Base-by-base conservation (phyloP, 805 yeast species). In the Candida railenensis region DNA sequence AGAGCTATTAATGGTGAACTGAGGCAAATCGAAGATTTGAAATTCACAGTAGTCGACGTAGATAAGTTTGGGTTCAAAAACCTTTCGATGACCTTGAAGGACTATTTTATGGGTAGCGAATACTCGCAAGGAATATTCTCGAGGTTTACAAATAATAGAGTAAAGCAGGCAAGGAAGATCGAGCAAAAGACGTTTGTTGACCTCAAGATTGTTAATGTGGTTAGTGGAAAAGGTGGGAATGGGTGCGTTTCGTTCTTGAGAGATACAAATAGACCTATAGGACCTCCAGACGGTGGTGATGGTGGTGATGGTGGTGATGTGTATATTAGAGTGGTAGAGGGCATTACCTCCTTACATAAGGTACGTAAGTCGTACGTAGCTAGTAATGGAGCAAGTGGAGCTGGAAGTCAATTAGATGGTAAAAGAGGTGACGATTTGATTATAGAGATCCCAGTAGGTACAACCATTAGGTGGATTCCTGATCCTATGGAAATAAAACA, bases 211-310 rank as follows among this genome's bases (percentile, higher is more conserved):
- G 74, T 92, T 8, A 80, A 79, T 46, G 69, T 89, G 7, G 61
- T 68, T 3, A 81, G 96, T 22, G 99, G 99, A 0, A 73, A 69
- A 36, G 99, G 99, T 18, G 99, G 99, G 1, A 75, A 85, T 60
- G 99, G 99, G 4, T 74, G 80, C 28, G 85, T 89, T 0, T 86
- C 97, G 0, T 94, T 94, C 65, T 78, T 84, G 48, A 73, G 97
- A 53, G 98, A 89, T 54, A 87, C 96, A 3, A 88, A 90, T 36
- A 68, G 88, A 37, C 76, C 96, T 0, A 76, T 77, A 16, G 99
- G 99, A 0, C 98, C 99, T 0, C 96, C 99, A 0, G 96, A 91
- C 64, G 99, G 99, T n/a, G 99, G 99, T 8, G 97, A 94, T 67
- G 99, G 99, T 25, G 99, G 98, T 3, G 70, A 75, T 50, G 99